Base-by-base conservation (phyloP, 768 basidiomycete species). In the Russula emetica region DNA sequence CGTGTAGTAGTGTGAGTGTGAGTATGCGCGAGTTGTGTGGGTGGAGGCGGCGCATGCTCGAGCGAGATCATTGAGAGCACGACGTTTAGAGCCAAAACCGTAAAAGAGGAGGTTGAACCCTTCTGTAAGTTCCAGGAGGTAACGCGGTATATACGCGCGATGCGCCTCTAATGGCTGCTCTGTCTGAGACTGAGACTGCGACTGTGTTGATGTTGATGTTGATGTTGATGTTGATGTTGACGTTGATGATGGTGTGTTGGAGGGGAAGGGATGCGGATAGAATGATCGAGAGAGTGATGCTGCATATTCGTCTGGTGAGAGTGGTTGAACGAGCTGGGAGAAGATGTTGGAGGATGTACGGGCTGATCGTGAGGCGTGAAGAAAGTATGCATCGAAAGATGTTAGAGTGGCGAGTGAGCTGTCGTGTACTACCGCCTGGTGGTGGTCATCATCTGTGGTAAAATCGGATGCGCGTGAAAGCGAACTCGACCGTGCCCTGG, bases 41-140 rank as follows among this genome's bases (percentile, higher is more conserved):
- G n/a, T n/a, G n/a, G n/a, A 74, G 66, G 90, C 84, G 24, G 76
- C 71, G 32, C 64, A 61, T 0, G 80, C 76, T 5, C 72, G 76
- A 1, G 88, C 92, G 61, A 97, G 91, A 24, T 82, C 77, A 71
- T 96, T 91, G 36, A 99, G 77, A 10, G 88, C 68, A 20, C 71
- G 73, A 60, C 92, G 80, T 73, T 99, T 99, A 22, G 92, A 95
- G 6, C 96, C 96, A 70, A 85, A 83, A 1, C 96, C 96, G 70
- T 93, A 92, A 73, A 92, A 86, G 22, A 95, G 74, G 50, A 98
- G 76, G 73, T 92, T 94, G 79, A 94, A 98, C 1, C 93, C 94
- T 71, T 87, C 83, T 2, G 78, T 76, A 28, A 98, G 79, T 73
- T 98, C 93, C 65, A 79, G 76, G 50, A 82, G 75, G 72, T 88